Percentiles rank a stretch among this genome's conserved stretches.
Evolutionary conservation across 2,329 filamentous ascomycete genomes (phyloP).

Genomic region (Colletotrichum filicis): DNA sequence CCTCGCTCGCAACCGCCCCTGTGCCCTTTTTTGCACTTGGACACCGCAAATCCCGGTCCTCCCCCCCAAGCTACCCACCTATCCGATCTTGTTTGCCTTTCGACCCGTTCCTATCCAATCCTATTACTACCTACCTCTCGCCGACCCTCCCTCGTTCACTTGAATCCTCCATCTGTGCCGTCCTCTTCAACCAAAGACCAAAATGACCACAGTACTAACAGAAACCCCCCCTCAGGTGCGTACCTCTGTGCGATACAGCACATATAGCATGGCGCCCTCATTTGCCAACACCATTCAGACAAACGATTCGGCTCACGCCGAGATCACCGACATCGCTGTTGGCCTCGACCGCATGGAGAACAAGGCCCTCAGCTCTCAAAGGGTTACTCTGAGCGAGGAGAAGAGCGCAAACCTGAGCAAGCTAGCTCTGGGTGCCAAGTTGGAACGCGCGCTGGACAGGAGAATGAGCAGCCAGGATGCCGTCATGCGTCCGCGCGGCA

Average conservation of each 20-base stretch:
- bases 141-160: conserved; percentile 19
- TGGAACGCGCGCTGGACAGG: conserved; percentile 86
- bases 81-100: conserved; percentile 23
- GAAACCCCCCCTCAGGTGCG: conserved; percentile 52
- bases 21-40: conserved; percentile 7
- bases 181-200: background rate
- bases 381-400: conserved; percentile 81
- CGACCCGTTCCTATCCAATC: conserved; percentile 11
- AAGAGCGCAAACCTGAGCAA: conserved; percentile 87
- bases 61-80: conserved; percentile 9
- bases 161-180: background rate
- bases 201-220: conserved; percentile 28
- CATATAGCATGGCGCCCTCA: conserved; percentile 69
- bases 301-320: conserved; percentile 65
- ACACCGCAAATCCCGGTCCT: conserved; percentile 8
- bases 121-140: conserved; percentile 12
- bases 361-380: conserved; percentile 84
- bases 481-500: conserved; percentile 73
- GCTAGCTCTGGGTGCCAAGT: conserved; percentile 88
- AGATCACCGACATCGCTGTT: conserved; percentile 77
- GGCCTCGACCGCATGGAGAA: conserved; percentile 91
- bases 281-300: conserved; percentile 68
- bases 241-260: conserved; percentile 67
- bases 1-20: background rate
- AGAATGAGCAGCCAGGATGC: conserved; percentile 92